These are phyloP conservation scores for Ilyonectria mors-panacis DNA, from an alignment of 2,329 filamentous ascomycete species.

Conservation along the genomic window DNA sequence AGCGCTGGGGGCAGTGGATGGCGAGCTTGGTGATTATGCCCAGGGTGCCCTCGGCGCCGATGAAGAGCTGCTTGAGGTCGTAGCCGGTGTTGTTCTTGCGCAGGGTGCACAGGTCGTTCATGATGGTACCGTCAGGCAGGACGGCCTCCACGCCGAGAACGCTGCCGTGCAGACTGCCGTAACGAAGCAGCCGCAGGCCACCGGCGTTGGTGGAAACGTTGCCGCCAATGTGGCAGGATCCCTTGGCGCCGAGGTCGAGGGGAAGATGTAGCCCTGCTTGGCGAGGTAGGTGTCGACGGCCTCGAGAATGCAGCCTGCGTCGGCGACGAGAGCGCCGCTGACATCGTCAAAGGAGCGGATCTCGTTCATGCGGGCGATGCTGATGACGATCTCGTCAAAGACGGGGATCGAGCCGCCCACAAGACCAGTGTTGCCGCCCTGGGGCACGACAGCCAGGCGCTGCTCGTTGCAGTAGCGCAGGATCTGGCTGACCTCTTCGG, in stretches of 20 bases:
- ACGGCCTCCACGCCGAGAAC: conserved; percentile 95
- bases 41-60: conserved; percentile 94
- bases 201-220: conserved; percentile 98
- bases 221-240: conserved; percentile 95
- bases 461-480: conserved; percentile 96
- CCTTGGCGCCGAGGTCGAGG: conserved; percentile 96
- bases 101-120: conserved; percentile 89
- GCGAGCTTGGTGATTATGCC: conserved; percentile 94
- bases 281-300: conserved; percentile 88
- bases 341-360: conserved; percentile 95
- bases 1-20: conserved; percentile 89
- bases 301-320: conserved; percentile 93
- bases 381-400: conserved; percentile 98
- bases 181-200: conserved; percentile 88
- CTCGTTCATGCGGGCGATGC: conserved; percentile 89
- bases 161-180: conserved; percentile 94
- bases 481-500: conserved; percentile 91
- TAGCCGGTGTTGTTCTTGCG: conserved; percentile 99
- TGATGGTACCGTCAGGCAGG: conserved; percentile 90
- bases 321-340: conserved; percentile 89
- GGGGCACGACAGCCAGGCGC: conserved; percentile 92
- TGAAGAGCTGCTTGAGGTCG: conserved; percentile 96
- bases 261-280: conserved; percentile 89
- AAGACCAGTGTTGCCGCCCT: conserved; percentile 96
- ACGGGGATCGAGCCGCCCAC: conserved; percentile 97